phyloP scores from a whole-genome alignment of 768 basidiomycete genomes.

The Tulasnella sp. region DNA sequence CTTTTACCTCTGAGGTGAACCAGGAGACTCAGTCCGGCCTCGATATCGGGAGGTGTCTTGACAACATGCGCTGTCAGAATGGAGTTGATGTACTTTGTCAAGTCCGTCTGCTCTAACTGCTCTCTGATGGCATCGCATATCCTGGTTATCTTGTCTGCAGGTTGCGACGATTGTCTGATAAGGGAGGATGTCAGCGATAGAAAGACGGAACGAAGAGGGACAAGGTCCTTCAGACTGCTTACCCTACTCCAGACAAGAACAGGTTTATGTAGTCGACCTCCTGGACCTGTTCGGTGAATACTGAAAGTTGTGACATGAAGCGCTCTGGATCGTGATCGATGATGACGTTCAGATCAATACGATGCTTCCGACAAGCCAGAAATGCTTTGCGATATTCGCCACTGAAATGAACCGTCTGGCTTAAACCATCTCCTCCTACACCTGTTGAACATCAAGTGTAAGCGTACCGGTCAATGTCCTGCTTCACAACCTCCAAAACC shows the following conservation, averaged over 20 bases:
- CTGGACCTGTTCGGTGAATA: conserved; percentile 73
- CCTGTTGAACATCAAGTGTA: neutral
- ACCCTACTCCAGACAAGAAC: conserved; percentile 82
- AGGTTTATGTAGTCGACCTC: conserved; percentile 90
- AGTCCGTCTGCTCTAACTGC: conserved; percentile 59
- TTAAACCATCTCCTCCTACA: neutral
- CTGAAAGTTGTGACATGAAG: conserved; percentile 50
- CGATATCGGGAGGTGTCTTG: conserved; percentile 83
- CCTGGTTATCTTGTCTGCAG: conserved; percentile 46
- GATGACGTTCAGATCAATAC: conserved; percentile 83
- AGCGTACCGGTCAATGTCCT: conserved; percentile 62
- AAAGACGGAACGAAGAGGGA: neutral
- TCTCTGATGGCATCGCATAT: conserved; percentile 68
- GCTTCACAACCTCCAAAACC: conserved; percentile 72
- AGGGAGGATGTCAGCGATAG: conserved; percentile 2
- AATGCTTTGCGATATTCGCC: conserved; percentile 81
- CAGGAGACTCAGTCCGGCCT: conserved; percentile 65
- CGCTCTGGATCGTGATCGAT: conserved; percentile 63
- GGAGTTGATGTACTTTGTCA: conserved; percentile 76
- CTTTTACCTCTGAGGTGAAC: conserved; percentile 63
- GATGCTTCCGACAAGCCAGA: conserved; percentile 80
- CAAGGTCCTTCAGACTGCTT: conserved; percentile 28
- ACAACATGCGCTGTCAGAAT: conserved; percentile 89
- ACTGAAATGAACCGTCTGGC: conserved; percentile 25
- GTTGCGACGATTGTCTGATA: conserved; percentile 48